Evolutionary conservation across 2,329 filamentous ascomycete genomes (phyloP), one percentile per base, ranked within the genome.

Genomic region (Cladosporium sp.): DNA sequence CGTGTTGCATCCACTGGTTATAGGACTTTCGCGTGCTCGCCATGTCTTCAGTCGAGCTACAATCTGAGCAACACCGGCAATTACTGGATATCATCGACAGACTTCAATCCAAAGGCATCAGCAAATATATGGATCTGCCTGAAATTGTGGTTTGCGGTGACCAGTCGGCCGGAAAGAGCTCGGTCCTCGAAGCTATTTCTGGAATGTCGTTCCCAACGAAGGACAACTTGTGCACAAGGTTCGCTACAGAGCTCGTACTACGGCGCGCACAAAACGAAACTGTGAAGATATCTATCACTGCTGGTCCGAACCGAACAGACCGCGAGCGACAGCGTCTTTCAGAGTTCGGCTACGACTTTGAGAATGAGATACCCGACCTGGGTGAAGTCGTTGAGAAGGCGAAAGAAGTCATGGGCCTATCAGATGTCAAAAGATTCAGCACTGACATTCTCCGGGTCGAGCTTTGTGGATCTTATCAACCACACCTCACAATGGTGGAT

Each of bases 171-270:
- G 84, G 83, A 4, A 87, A 87, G 65, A 84, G 80, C 20, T 85
- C 82, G 0, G 82, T 86, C 0, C 76, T 87, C 0, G 80, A 86
- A 60, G 84, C 83, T 0, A 82, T 88, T 44, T 82, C 83, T 0
- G 76, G 79, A 7, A 78, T 88, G 1, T 75, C 75, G 0, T 86
- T 87, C 48, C 80, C 82, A 0, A 72, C 77, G 4, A 80, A 83
- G 6, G 77, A 78, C n/a, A 78, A 72, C 17, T 53, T 82, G 0
- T 85, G 81, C 64, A 87, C 84, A 15, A 22, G 47, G 17, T 37
- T 50, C 15, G 47, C 47, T 17, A 50, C 47, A 37, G 32, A 50
- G 47, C 15, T 50, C 17, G 47, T 50, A 24, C 32, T 50, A 8
- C 47, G 47, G 44, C 44, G 44, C 44, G n/a, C 44, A 48, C 44